Base-by-base conservation (phyloP, 352 stramenopile genomes). In the Saprolegnia diclina region DNA sequence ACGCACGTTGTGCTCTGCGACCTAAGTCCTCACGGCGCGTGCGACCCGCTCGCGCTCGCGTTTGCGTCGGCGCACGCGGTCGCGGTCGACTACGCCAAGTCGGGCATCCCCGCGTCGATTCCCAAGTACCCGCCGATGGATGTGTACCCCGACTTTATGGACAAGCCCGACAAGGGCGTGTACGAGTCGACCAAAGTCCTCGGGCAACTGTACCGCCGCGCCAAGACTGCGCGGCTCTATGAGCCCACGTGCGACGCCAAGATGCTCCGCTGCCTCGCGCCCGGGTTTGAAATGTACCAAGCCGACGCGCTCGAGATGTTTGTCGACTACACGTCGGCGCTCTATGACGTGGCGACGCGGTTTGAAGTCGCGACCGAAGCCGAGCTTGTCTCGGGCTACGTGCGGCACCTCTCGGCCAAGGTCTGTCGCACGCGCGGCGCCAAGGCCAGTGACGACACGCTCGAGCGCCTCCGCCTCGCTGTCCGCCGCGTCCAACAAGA, bases 111-210 rank as follows among this genome's bases (percentile, higher is more conserved):
- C 54, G 52, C 88, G 11, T 71, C 79, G 37, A 72, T 84, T 44
- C 82, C 90, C 79, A 76, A n/a, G 66, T 73, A 0, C 66, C 83
- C 7, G 75, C 79, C 14, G 79, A 35, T 82, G 7, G 79, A 77
- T 21, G 75, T 74, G 32, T 94, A 92, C 53, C 84, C 87, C 1
- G 87, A 93, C 42, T 94, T 93, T 56, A 89, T 94, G 85, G 72
- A 84, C 37, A 94, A 89, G 46, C 75, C 71, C 7, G 79, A 88
- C 13, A 90, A 89, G 22, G 71, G 73, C 0, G 79, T 70, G 19
- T 92, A 93, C 56, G 74, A 73, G 62, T 94, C 87, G 4, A 78
- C 72, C 29, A 91, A 91, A 46, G 74, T 90, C 42, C 70, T 93
- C 9, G 87, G 87, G 3, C 79, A 87, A 29, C 82, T 94, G 76